phyloP scores from a whole-genome alignment of 1,139 yeast genomes.

The Hyphopichia buzzinii region DNA sequence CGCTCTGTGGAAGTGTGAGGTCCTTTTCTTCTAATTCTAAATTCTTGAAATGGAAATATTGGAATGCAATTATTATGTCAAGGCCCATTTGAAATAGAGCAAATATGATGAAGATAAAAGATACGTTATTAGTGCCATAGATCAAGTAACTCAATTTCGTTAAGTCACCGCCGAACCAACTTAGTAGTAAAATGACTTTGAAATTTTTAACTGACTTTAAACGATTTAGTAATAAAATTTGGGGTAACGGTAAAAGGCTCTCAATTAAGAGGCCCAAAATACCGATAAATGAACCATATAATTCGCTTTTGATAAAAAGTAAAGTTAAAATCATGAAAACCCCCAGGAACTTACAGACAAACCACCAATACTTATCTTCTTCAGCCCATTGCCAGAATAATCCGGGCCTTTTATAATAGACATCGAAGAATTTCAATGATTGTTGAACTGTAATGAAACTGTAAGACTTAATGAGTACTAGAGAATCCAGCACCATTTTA shows the following conservation, averaged over 20 bases:
- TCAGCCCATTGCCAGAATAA: slow-evolving; percentile 87
- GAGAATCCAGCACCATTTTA: slow-evolving; percentile 14
- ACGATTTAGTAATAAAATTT: slow-evolving; percentile 69
- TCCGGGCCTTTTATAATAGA: slow-evolving; percentile 61
- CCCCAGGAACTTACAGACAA: slow-evolving; percentile 48
- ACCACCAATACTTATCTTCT: slow-evolving; percentile 63
- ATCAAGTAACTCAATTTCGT: slow-evolving; percentile 71
- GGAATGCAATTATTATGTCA: slow-evolving; percentile 74
- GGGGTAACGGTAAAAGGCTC: slow-evolving; percentile 84
- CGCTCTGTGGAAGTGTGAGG: not conserved
- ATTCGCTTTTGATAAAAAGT: slow-evolving; percentile 34
- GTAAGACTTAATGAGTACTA: slow-evolving; percentile 17
- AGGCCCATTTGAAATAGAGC: slow-evolving; percentile 79
- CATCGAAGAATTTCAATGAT: slow-evolving; percentile 61
- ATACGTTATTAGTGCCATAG: slow-evolving; percentile 69
- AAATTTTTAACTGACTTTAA: slow-evolving; percentile 75
- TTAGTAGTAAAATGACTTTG: slow-evolving; percentile 66
- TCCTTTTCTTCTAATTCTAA: slow-evolving; percentile 10
- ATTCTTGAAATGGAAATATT: slow-evolving; percentile 57
- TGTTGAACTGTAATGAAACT: slow-evolving; percentile 19
- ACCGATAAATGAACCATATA: slow-evolving; percentile 63
- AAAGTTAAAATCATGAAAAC: slow-evolving; percentile 44
- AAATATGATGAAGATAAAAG: slow-evolving; percentile 68
- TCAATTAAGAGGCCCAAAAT: slow-evolving; percentile 73
- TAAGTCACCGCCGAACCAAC: slow-evolving; percentile 89